Evolutionary conservation across 768 basidiomycete species (phyloP).

Genomic region (Coprinellus aureogranulatus): DNA sequence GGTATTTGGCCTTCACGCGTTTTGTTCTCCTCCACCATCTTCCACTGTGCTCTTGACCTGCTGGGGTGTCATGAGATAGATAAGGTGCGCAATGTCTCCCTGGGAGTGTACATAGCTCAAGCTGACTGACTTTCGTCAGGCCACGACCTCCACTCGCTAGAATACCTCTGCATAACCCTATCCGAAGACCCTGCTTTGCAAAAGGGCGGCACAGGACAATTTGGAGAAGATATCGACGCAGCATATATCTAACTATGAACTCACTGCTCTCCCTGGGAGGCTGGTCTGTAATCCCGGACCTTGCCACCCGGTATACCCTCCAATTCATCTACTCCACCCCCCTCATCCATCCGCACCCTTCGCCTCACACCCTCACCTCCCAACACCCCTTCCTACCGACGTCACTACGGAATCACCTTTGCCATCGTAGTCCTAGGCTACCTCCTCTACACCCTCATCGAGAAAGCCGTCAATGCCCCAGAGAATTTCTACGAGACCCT

Average conservation of each 20-base stretch:
- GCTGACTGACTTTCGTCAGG: no score
- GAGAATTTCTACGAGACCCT: conserved; percentile 82
- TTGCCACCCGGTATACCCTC: conserved; percentile 53
- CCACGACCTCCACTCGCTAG: no score
- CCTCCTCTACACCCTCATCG: conserved; percentile 61
- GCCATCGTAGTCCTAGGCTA: conserved; percentile 63
- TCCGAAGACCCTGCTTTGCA: no score
- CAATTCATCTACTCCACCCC: conserved; percentile 38
- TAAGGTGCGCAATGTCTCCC: no score
- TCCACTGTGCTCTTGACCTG: no score
- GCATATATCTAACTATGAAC: conserved; percentile 23
- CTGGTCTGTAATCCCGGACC: conserved; percentile 68
- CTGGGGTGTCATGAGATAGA: no score
- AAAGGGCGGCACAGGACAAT: no score
- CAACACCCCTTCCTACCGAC: conserved; percentile 44
- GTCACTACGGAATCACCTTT: conserved; percentile 65
- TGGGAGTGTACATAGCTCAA: no score
- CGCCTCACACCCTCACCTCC: conserved; percentile 36
- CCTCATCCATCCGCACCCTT: conserved; percentile 27
- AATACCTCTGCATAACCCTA: no score
- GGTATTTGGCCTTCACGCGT: no score
- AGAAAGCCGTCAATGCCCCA: conserved; percentile 53
- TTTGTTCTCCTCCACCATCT: no score
- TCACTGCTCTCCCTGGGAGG: conserved; percentile 42
- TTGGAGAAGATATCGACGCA: no score